phyloP scores from a whole-genome alignment of 805 yeast genomes.

The Saitoella complicata region DNA sequence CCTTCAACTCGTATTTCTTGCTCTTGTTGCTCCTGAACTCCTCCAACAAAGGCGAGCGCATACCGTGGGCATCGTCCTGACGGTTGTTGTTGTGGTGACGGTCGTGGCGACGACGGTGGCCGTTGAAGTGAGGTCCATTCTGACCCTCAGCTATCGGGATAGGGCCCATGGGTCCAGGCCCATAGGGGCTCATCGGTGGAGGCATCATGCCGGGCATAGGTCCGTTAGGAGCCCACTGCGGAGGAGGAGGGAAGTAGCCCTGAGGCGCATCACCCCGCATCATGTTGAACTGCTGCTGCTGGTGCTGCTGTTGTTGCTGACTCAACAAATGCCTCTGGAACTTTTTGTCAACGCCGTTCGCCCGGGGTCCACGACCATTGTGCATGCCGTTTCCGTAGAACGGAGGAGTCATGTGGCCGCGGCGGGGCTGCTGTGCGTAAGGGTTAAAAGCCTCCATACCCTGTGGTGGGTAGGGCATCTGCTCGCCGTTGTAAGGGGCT shows the following conservation, averaged over 20 bases:
- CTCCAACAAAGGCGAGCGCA: conserved; percentile 46
- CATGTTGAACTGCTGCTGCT: too few relatives aligned
- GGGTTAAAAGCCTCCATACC: too few relatives aligned
- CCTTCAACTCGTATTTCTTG: conserved; percentile 49
- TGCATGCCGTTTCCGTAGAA: too few relatives aligned
- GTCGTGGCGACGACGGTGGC: not conserved
- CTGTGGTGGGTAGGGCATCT: too few relatives aligned
- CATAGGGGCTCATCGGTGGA: not conserved
- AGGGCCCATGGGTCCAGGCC: not conserved
- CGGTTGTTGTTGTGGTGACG: not conserved
- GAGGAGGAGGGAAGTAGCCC: not conserved
- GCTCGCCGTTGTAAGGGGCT: too few relatives aligned
- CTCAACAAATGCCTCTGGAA: too few relatives aligned
- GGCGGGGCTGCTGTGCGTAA: too few relatives aligned
- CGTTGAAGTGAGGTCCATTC: not conserved
- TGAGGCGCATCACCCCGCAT: not conserved
- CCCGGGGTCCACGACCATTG: too few relatives aligned
- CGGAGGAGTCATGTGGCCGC: too few relatives aligned
- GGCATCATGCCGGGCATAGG: not conserved
- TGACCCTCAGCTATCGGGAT: not conserved
- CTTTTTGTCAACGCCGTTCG: too few relatives aligned
- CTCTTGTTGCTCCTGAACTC: conserved; percentile 58
- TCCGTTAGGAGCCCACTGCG: not conserved
- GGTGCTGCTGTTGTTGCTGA: too few relatives aligned
- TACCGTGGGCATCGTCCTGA: conserved; percentile 4